Base-by-base conservation (phyloP, 441 rosid genomes). In the Erodium trifolium region DNA sequence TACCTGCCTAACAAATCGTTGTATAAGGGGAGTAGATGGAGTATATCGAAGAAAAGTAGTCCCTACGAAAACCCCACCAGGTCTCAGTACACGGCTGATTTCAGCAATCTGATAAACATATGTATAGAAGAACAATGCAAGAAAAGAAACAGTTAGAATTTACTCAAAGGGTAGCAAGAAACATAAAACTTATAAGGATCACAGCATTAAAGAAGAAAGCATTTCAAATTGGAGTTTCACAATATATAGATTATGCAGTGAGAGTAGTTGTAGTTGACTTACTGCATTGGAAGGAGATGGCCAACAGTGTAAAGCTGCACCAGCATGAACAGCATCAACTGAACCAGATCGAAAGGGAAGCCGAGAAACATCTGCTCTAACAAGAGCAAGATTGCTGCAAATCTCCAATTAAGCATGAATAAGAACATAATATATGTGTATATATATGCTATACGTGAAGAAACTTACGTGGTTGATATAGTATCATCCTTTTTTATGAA, bases 251-350 rank as follows among this genome's bases (percentile, higher is more conserved):
- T 55, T 55, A 4, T 55, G 18, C 62, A 16, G 62, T 5, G 5
- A 8, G 4, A 23, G 37, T 14, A 64, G n/a, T 41, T 59, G 19
- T 60, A 71, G 66, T 12, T 7, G 63, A 73, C 83, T 79, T 81
- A 88, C 97, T 49, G 97, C 98, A 78, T 85, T 93, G 2, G 97
- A 88, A 78, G 95, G 85, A 68, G 95, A 88, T 63, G 98, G 95
- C 97, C 98, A 93, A 76, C 97, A 93, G 65, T 91, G 97, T 66
- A 93, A 70, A 43, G 98, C 98, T 3, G 96, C 96, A 72, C 91
- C 97, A 72, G 97, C 98, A 76, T 93, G 98, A 69, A 91, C 83
- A 43, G 96, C 97, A 57, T 91, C 98, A 77, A 93, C 79, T 34
- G 92, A 89, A 70, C 86, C 81, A 0, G 97, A 87, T 10, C 87